Evolutionary conservation across 2,329 filamentous ascomycete species (phyloP), one percentile per base, ranked within the genome.

Genomic region (Fusarium papillatum): DNA sequence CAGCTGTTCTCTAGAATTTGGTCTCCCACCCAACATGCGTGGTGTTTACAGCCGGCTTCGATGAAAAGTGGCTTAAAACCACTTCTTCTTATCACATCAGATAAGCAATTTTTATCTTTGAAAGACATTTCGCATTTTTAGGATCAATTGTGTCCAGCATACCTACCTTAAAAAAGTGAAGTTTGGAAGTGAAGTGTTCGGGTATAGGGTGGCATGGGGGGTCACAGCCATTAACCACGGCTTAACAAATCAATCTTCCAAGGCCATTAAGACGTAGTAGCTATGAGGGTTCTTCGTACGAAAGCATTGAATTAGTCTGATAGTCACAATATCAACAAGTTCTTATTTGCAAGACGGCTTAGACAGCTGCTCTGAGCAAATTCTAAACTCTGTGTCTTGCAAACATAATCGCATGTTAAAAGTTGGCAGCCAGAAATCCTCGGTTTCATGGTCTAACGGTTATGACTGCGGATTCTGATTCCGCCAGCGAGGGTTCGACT

Each of bases 401-500:
- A 38, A 19, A 19, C 36, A 61, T 41, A 19, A 41, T 14, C 8
- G 9, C 22, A 29, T 16, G 6, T 14, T 41, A 7, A 22, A 17
- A 38, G 1, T 7, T 50, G 48, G 48, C 48, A 50, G 48, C 48
- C 62, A 29, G 22, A 17, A 39, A 38, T 36, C 71, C 55, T 38
- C 14, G 70, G 74, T 75, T 73, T 65, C 73, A 64, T 75, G 70
- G 71, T 76, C 73, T 76, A 76, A 76, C 73, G 71, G 73, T 63
- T 67, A 75, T 75, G 73, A 75, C 73, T 75, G 73, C 73, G 73
- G 73, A 75, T 75, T 75, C 73, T 75, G 73, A 75, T 75, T 75
- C 72, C 72, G 68, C 66, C 66, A 77, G 72, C 72, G 70, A 73
- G 74, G 70, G 70, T 75, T 73, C 73, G 73, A 75, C 73, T 75